These are phyloP conservation scores for Astrephomene gubernaculifera DNA, from an alignment of 139 green algal species.

Conservation along the genomic window DNA sequence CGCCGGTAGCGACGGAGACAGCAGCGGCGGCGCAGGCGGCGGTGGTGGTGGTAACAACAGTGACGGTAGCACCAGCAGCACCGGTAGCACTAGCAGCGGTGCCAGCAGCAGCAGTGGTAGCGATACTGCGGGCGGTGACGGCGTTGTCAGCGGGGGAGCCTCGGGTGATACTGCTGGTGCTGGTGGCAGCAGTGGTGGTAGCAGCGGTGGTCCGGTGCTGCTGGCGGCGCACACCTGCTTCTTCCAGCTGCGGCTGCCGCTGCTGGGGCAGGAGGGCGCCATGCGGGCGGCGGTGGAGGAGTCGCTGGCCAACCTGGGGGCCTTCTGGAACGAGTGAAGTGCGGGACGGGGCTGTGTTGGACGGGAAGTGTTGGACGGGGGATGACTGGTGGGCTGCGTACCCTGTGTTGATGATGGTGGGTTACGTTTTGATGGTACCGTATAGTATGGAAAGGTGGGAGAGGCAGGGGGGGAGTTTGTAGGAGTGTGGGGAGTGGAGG, in stretches of 20 bases:
- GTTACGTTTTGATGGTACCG: no score
- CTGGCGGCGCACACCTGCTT: slow-evolving; percentile 40
- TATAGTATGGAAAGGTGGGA: no score
- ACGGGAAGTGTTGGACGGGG: no score
- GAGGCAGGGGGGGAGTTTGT: no score
- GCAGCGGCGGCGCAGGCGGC: neutral
- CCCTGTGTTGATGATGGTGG: no score
- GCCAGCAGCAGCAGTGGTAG: neutral
- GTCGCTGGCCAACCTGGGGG: slow-evolving; percentile 29
- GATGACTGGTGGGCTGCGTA: no score
- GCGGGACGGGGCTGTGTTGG: neutral
- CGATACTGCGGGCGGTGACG: neutral
- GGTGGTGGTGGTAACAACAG: neutral
- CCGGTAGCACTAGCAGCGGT: neutral
- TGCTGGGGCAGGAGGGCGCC: neutral
- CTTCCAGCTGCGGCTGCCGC: slow-evolving; percentile 45
- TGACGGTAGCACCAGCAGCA: neutral
- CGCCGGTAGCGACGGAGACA: neutral
- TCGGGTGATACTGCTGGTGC: neutral
- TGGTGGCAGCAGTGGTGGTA: neutral
- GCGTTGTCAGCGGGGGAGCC: neutral
- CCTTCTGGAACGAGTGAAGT: slow-evolving; percentile 30
- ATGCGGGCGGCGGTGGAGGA: slow-evolving; percentile 31
- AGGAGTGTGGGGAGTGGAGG: neutral
- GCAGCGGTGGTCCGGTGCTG: neutral